Base-by-base conservation (phyloP, 495 filamentous ascomycete species). In the Hypoxylon cercidicola region DNA sequence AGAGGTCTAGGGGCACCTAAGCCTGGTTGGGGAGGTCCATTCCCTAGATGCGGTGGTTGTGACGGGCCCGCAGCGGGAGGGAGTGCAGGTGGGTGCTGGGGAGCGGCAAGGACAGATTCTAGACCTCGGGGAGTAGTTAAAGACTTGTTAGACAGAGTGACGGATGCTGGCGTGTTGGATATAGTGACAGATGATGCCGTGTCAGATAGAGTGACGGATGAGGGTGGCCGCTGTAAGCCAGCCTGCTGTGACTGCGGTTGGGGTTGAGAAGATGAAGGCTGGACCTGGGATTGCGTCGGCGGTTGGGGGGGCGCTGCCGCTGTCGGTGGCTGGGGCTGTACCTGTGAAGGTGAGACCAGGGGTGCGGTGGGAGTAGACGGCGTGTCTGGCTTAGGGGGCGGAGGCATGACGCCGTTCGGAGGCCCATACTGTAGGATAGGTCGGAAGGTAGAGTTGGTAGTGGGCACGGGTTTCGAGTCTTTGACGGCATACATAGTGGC, bases 401-500 rank as follows among this genome's bases (percentile, higher is more conserved):
- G 81, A n/a, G 81, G 83, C 79, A 85, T 81, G 37, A 79, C 80
- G 20, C 84, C 85, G 40, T 84, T 81, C 8, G 85, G 85, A 37
- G 85, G 88, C 1, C 87, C 87, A 73, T 92, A 92, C 66, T 92
- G 90, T 34, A 91, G 78, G 64, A 91, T 83, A 12, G 88, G 88
- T 28, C 86, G 84, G 28, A 76, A 70, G 46, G 77, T 63, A n/a
- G 72, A 70, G 30, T 78, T 76, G 44, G 66, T 69, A 11, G 71
- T 62, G 0, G 78, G 71, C 6, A 62, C 52, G 10, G 85, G 84
- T 45, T 81, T 82, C 15, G 83, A 79, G 34, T 92, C 92, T 68
- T 94, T 96, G 18, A 96, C 90, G 30, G 87, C 88, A 72, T 89
- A 98, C 69, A 99, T 84, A 63, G 87, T 89, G 21, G 89, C 89